Evolutionary conservation across 106 monocot genomes (phyloP).

Genomic region (Apostasia ramifera): DNA sequence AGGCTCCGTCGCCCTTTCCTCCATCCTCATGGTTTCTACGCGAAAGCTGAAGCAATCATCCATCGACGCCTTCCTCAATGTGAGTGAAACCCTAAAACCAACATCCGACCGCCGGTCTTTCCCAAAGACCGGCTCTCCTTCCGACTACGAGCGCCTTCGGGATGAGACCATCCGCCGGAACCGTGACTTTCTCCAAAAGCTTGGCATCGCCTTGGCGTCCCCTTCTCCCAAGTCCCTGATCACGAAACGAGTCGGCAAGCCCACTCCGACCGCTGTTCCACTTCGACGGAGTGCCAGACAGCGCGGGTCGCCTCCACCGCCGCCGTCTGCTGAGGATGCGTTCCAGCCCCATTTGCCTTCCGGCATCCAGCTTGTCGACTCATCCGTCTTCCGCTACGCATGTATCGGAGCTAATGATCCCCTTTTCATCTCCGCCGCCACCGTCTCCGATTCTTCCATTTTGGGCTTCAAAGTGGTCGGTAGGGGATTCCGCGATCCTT

Average conservation of each 20-base stretch:
- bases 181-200: constrained; percentile 26
- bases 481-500: constrained; percentile 18
- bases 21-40: not conserved
- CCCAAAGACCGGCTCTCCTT: not conserved
- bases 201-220: constrained; percentile 17
- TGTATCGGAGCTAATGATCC: constrained; percentile 4
- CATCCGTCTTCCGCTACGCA: constrained; percentile 24
- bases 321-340: not conserved
- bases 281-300: constrained; percentile 22
- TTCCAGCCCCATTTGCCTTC: not conserved
- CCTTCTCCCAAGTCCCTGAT: not conserved
- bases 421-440: not conserved
- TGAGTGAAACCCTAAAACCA: not conserved
- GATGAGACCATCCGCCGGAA: constrained; percentile 37
- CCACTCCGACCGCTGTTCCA: constrained; percentile 2
- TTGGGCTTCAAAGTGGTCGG: constrained; percentile 20
- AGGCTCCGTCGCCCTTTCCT: not conserved
- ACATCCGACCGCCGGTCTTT: not conserved
- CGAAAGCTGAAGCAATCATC: constrained; percentile 13
- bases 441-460: not conserved
- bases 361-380: constrained; percentile 1
- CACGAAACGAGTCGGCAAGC: constrained; percentile 4
- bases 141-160: constrained; percentile 25
- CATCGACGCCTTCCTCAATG: constrained; percentile 8
- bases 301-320: not conserved